A percentile compares a stretch with the other conserved stretches of the same genome.
phyloP scores from a whole-genome alignment of 2,329 filamentous ascomycete species.

The Coniella vitis region DNA sequence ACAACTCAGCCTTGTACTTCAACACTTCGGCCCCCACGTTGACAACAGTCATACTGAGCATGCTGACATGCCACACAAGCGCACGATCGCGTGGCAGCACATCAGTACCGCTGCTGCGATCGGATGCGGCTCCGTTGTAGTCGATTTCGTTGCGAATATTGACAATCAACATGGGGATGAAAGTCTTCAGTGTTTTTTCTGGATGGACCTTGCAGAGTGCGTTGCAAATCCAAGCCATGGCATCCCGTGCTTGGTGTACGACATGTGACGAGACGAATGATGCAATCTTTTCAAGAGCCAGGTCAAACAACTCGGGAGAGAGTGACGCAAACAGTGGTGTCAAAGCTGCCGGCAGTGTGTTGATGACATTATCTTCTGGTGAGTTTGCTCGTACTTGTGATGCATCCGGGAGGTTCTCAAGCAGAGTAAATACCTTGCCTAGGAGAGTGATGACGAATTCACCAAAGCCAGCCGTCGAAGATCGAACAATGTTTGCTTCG shows the following conservation, averaged over 20 bases:
- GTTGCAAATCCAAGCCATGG: slow-evolving; percentile 98
- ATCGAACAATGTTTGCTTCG: slow-evolving; percentile 81
- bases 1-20: slow-evolving; percentile 80
- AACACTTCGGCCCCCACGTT: slow-evolving; percentile 89
- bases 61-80: slow-evolving; percentile 87
- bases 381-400: slow-evolving; percentile 82
- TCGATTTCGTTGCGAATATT: slow-evolving; percentile 96
- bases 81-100: slow-evolving; percentile 88
- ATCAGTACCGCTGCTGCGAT: slow-evolving; percentile 86
- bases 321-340: slow-evolving; percentile 85
- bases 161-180: slow-evolving; percentile 83
- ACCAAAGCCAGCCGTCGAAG: slow-evolving; percentile 86
- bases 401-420: slow-evolving; percentile 92
- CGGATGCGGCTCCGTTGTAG: slow-evolving; percentile 91
- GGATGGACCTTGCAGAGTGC: slow-evolving; percentile 93
- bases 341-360: slow-evolving; percentile 85
- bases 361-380: slow-evolving; percentile 95
- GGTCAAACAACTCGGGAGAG: slow-evolving; percentile 88
- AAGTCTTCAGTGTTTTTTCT: slow-evolving; percentile 82
- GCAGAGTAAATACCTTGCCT: slow-evolving; percentile 87
- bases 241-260: slow-evolving; percentile 92
- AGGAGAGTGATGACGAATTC: slow-evolving; percentile 89
- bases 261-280: slow-evolving; percentile 90
- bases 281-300: slow-evolving; percentile 85
- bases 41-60: slow-evolving; percentile 96